Evolutionary conservation across 176 grass and related monocot genomes (phyloP).

Genomic region (Eleusine indica): DNA sequence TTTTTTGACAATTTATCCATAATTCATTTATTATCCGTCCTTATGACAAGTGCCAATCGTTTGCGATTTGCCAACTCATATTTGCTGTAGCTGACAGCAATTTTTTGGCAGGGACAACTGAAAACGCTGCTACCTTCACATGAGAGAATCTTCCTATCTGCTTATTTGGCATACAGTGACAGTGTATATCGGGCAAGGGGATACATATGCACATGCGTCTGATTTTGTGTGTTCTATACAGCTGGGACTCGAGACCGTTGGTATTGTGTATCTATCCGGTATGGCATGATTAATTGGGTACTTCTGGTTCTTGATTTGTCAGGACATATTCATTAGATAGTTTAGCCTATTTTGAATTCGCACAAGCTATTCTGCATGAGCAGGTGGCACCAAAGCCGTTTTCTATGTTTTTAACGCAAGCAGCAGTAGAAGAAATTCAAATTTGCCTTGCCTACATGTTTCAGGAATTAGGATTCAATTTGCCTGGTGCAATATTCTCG

Average conservation of each 20-base stretch:
- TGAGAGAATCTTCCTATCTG: conserved; percentile 39
- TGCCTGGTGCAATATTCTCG: no score
- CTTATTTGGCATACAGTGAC: conserved; percentile 26
- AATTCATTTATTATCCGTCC: neutral
- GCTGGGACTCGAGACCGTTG: neutral
- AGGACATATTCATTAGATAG: neutral
- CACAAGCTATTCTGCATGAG: no score
- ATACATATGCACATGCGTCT: conserved; percentile 41
- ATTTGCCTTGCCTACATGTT: no score
- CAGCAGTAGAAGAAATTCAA: no score
- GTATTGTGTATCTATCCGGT: neutral
- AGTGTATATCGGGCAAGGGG: neutral
- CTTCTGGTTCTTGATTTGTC: conserved; percentile 9
- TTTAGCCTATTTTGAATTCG: no score
- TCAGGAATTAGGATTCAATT: no score
- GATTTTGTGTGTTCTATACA: conserved; percentile 6
- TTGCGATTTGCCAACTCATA: conserved; percentile 39
- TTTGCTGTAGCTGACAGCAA: conserved; percentile 8
- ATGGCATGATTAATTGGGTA: neutral
- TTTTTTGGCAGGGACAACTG: conserved; percentile 27
- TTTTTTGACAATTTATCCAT: no score
- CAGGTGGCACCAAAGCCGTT: no score
- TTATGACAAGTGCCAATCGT: conserved; percentile 22
- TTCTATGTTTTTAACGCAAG: no score
- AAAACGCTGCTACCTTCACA: conserved; percentile 13